Conservation (phyloP, 352 stramenopile species). For the Peronospora destructor region DNA sequence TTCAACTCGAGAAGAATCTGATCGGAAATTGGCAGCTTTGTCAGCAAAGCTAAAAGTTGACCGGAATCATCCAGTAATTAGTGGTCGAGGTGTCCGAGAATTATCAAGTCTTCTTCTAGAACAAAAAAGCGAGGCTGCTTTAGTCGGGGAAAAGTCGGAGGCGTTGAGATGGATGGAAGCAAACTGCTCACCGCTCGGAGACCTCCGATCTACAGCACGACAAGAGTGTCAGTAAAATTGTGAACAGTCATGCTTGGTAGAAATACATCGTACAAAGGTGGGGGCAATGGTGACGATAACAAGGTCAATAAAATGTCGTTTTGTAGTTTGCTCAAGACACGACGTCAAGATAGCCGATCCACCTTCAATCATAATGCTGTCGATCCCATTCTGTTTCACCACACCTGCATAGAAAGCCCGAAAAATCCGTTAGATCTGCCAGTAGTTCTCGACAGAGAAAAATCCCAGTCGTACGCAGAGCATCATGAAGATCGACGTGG, state of each 20-base stretch:
- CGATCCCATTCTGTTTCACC: slow-evolving; percentile 33
- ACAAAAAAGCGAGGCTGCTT: slow-evolving; percentile 26
- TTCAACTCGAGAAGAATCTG: neutral
- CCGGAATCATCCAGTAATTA: neutral
- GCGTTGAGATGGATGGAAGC: slow-evolving; percentile 10
- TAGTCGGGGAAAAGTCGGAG: slow-evolving; percentile 30
- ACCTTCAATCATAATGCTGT: slow-evolving; percentile 80
- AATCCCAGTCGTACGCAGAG: slow-evolving; percentile 36
- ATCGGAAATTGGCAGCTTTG: neutral
- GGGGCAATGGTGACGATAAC: slow-evolving; percentile 76
- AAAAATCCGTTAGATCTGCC: neutral
- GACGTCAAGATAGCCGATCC: slow-evolving; percentile 67
- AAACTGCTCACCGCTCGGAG: slow-evolving; percentile 38
- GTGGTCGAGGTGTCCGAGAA: slow-evolving; percentile 30
- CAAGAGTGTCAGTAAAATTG: slow-evolving; percentile 1
- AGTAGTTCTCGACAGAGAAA: neutral
- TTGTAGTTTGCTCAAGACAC: slow-evolving; percentile 40
- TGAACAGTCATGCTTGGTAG: neutral
- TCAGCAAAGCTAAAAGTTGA: neutral
- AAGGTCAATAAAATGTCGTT: slow-evolving; percentile 47
- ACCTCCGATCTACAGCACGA: slow-evolving; percentile 43
- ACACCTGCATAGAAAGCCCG: slow-evolving; percentile 21
- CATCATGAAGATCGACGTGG: slow-evolving; percentile 53
- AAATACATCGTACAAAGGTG: slow-evolving; percentile 47
- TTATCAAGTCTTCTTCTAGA: slow-evolving; percentile 42